Conservation (phyloP, 116 monocot genomes). For the Posidonia oceanica region DNA sequence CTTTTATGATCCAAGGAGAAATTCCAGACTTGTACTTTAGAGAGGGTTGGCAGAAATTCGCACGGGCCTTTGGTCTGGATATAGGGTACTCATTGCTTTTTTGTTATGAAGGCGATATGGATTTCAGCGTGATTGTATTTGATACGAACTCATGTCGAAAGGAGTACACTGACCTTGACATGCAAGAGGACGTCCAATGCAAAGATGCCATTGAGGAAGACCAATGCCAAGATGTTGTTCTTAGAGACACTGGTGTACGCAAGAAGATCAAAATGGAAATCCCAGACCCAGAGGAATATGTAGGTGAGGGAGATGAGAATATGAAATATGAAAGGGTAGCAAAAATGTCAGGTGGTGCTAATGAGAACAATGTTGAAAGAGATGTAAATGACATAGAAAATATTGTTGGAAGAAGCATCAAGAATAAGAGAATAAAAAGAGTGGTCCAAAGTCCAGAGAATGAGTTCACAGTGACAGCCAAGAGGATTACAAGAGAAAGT, state of each 20-base stretch:
- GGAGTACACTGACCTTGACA: slow-evolving; percentile 1
- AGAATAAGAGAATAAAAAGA: not conserved
- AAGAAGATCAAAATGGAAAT: not conserved
- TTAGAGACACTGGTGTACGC: not conserved
- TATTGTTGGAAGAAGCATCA: not conserved
- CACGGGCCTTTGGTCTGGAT: slow-evolving; percentile 1
- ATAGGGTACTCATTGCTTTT: slow-evolving; percentile 19
- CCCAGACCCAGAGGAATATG: not conserved
- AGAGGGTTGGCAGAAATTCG: slow-evolving; percentile 11
- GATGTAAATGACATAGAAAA: not conserved
- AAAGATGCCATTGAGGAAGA: not conserved
- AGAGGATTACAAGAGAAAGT: not conserved
- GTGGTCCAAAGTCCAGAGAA: not conserved
- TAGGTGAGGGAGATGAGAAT: not conserved
- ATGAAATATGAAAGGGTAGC: not conserved
- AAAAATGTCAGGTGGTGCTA: not conserved
- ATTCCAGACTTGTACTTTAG: slow-evolving; percentile 8
- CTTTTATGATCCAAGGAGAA: slow-evolving; percentile 4
- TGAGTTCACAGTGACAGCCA: not conserved
- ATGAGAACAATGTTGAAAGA: not conserved
- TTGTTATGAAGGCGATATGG: slow-evolving; percentile 15
- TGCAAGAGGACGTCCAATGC: not conserved
- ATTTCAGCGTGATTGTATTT: slow-evolving; percentile 11
- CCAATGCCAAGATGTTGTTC: not conserved
- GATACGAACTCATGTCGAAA: slow-evolving; percentile 13